Conservation (phyloP, 2,329 filamentous ascomycete species). For the Aspergillus persii region DNA sequence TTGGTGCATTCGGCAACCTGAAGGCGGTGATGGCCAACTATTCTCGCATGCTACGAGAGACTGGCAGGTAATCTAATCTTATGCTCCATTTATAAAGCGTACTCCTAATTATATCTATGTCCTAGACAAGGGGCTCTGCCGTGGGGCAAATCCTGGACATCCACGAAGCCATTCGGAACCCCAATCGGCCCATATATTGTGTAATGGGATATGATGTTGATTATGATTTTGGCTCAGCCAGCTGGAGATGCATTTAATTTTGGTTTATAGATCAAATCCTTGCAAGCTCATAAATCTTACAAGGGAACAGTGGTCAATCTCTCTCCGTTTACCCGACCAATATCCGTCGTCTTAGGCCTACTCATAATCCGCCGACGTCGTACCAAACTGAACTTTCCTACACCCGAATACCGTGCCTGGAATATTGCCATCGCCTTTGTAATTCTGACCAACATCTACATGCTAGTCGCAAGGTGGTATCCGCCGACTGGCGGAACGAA, state of each 20-base stretch:
- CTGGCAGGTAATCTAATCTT: slow-evolving; percentile 44
- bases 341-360: slow-evolving; percentile 58
- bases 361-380: slow-evolving; percentile 58
- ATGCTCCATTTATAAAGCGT: neutral
- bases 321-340: slow-evolving; percentile 58
- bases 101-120: too few species aligned
- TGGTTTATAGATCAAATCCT: slow-evolving; percentile 31
- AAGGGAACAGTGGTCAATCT: slow-evolving; percentile 55
- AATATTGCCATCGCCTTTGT: slow-evolving; percentile 58
- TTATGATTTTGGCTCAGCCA: slow-evolving; percentile 61
- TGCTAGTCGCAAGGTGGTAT: slow-evolving; percentile 70
- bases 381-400: slow-evolving; percentile 48
- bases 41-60: slow-evolving; percentile 60
- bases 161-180: slow-evolving; percentile 62
- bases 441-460: slow-evolving; percentile 58
- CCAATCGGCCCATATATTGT: slow-evolving; percentile 59
- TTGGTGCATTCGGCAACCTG: slow-evolving; percentile 60
- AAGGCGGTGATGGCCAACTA: slow-evolving; percentile 55
- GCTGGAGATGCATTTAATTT: slow-evolving; percentile 66
- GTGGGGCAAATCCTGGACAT: slow-evolving; percentile 61
- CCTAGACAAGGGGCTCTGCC: slow-evolving; percentile 60
- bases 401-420: slow-evolving; percentile 60
- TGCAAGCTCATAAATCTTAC: neutral
- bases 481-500: slow-evolving; percentile 60
- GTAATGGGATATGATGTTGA: slow-evolving; percentile 56